Base-by-base conservation (phyloP, 768 basidiomycete genomes). In the Brasilioporus rufonigricans region DNA sequence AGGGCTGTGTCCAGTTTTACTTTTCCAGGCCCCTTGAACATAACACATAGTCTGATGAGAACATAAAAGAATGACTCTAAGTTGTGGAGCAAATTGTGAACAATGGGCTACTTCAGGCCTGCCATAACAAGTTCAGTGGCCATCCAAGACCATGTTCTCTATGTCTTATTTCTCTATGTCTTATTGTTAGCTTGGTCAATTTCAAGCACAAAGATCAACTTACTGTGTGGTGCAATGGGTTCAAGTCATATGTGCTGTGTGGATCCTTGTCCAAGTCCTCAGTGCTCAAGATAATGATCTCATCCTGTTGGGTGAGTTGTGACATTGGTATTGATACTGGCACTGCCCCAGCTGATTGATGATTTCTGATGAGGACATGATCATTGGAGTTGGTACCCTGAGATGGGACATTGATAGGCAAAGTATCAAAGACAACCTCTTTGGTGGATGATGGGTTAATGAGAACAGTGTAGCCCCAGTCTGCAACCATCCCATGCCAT, bases 121-220 rank as follows among this genome's bases (percentile, higher is more conserved):
- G 44, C 52, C 44, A 53, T 39, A 10, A 46, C 44, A 8, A 53
- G 18, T 21, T 53, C 44, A 1, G 26, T 31, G 4, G 44, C 46
- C 52, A 53, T 53, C 52, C 52, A 53, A 2, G 21, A 32, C 52
- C 52, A 53, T 12, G 21, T n/a, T n/a, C n/a, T n/a, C n/a, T n/a
- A n/a, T n/a, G n/a, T n/a, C n/a, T n/a, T n/a, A n/a, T n/a, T 53
- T 2, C 44, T 44, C 52, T 53, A 38, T 29, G 16, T 9, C n/a
- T 27, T n/a, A 14, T 14, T 16, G 36, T 36, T 16, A 36, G 13
- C 18, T 36, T 18, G 36, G n/a, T n/a, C n/a, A n/a, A n/a, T n/a
- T n/a, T n/a, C n/a, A n/a, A n/a, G n/a, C n/a, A n/a, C n/a, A n/a
- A n/a, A n/a, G n/a, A n/a, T n/a, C n/a, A n/a, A n/a, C 36, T 18